Evolutionary conservation across 306 rosid species (phyloP), one percentile per base, ranked within the genome.

Genomic region (Benincasa hispida): DNA sequence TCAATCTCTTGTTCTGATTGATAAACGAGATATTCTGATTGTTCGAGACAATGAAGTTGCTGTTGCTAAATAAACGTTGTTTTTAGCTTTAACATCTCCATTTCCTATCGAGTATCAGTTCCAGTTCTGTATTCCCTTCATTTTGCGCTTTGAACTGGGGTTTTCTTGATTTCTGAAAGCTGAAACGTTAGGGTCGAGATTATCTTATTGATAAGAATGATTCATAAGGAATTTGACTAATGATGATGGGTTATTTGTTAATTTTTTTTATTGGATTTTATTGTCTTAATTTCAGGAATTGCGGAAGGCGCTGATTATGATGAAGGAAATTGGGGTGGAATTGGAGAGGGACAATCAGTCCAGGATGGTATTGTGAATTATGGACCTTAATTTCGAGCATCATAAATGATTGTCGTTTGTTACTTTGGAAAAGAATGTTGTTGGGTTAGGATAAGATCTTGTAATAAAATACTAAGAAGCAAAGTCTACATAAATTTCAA

Each of bases 311-410:
- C 76, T 86, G 77, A 34, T 10, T 69, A 9, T 87, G 84, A 88
- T 90, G 91, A 90, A 87, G 88, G 91, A 86, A 5, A 79, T 94
- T 79, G 97, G 93, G 0, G 87, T 90, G 82, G 91, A 92, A 83
- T 81, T 92, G 80, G 99, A 92, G 84, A 88, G 76, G 69, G 87
- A 88, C 21, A 81, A 85, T 17, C 88, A 82, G 41, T 79, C 83
- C 62, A 85, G 82, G 56, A 88, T 74, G 93, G 96, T 91, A 85
- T 47, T 63, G 34, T 72, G 21, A 11, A 48, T 77, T 12, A 66
- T 2, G 30, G 57, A 4, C 68, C 58, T 53, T 73, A 55, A 62
- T 68, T 80, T 58, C 9, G 19, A n/a, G 32, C 22, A 7, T 45
- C 30, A 2, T 0, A 8, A 19, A 42, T 45, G 17, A 6, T 54